Conservation (phyloP, 495 filamentous ascomycete species). For the Penicillium roqueforti region DNA sequence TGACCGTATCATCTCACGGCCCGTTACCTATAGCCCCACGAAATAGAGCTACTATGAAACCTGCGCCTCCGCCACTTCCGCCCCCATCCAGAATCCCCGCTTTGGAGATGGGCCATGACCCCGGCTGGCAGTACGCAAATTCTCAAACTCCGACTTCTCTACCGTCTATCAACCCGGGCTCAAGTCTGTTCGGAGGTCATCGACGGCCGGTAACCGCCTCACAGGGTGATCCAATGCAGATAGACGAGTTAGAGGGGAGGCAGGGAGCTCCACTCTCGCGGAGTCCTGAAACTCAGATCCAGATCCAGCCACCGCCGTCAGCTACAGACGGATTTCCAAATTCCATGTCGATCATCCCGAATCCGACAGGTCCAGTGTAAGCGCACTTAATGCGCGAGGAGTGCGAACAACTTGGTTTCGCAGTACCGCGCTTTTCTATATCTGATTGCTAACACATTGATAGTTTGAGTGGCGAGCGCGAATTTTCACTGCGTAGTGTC, state of each 20-base stretch:
- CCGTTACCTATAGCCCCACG: slow-evolving; percentile 56
- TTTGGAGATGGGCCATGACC: slow-evolving; percentile 52
- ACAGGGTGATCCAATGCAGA: slow-evolving; percentile 36
- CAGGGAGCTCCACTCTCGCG: slow-evolving; percentile 29
- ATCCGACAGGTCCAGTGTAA: slow-evolving; percentile 47
- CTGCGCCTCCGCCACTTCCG: slow-evolving; percentile 58
- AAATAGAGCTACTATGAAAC: slow-evolving; percentile 42
- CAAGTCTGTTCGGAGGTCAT: slow-evolving; percentile 51
- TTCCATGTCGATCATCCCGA: slow-evolving; percentile 35
- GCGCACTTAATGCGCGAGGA: slow-evolving; percentile 1
- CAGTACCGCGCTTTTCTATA: not conserved
- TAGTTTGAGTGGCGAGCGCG: slow-evolving; percentile 57
- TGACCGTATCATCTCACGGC: slow-evolving; percentile 36
- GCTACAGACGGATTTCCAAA: slow-evolving; percentile 44
- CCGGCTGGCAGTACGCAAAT: slow-evolving; percentile 59
- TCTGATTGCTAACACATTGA: slow-evolving; percentile 8
- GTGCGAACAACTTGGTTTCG: slow-evolving; percentile 4
- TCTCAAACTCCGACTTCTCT: slow-evolving; percentile 30
- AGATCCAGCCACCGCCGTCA: slow-evolving; percentile 45
- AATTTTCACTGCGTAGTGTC: slow-evolving; percentile 53
- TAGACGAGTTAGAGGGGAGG: slow-evolving; percentile 39
- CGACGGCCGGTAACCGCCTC: slow-evolving; percentile 31
- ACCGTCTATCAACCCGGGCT: slow-evolving; percentile 49
- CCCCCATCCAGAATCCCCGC: slow-evolving; percentile 55
- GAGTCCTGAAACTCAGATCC: slow-evolving; percentile 42